Conservation (phyloP, 2,329 filamentous ascomycete genomes). For the Alternaria sp. region DNA sequence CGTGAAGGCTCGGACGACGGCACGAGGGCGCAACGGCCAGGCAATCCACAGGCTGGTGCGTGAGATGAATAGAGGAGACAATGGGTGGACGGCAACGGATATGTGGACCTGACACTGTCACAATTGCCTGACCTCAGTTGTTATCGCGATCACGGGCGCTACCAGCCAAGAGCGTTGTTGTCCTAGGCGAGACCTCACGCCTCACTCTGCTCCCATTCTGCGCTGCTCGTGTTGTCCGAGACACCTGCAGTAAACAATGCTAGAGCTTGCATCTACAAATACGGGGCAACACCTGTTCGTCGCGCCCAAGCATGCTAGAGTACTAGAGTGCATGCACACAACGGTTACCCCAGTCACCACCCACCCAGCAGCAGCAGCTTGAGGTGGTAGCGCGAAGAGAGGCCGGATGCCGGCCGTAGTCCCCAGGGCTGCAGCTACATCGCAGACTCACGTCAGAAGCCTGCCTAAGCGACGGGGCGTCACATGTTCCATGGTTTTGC, state of each 20-base stretch:
- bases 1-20: slow-evolving; percentile 9
- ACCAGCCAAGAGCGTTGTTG: background rate
- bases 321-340: slow-evolving; percentile 4
- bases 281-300: slow-evolving; percentile 15
- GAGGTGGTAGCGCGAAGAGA: background rate
- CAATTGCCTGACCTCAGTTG: background rate
- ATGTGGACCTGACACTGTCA: background rate
- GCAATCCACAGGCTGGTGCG: background rate
- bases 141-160: background rate
- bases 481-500: background rate
- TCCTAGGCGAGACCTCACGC: background rate
- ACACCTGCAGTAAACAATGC: slow-evolving; percentile 1
- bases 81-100: background rate
- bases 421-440: background rate
- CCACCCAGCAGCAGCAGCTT: slow-evolving; percentile 1
- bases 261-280: background rate
- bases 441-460: background rate
- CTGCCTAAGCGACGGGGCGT: background rate
- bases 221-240: background rate
- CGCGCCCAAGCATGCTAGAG: slow-evolving; percentile 6
- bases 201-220: background rate
- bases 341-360: slow-evolving; percentile 3
- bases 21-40: background rate
- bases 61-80: background rate
- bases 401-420: slow-evolving; percentile 7